phyloP scores from a whole-genome alignment of 805 yeast species.

The Cyberlindnera saturnus region DNA sequence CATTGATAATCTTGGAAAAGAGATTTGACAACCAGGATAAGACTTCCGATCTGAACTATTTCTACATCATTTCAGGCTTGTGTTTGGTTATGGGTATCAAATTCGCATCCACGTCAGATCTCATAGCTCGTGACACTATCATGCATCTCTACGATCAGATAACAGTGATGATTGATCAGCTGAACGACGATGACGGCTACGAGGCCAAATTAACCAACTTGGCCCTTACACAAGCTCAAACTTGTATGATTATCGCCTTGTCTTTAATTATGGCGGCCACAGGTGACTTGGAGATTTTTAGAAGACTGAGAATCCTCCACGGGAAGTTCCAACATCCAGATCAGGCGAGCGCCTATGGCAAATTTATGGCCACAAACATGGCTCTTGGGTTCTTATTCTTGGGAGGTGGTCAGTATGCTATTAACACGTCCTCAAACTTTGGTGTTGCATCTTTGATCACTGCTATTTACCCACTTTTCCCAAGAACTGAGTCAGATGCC shows the following conservation, averaged over 20 bases:
- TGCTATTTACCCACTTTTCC: constrained; percentile 73
- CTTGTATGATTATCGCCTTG: constrained; percentile 54
- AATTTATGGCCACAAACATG: constrained; percentile 70
- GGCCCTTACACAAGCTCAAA: constrained; percentile 50
- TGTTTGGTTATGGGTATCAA: constrained; percentile 70
- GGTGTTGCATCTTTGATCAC: constrained; percentile 66
- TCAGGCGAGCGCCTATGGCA: constrained; percentile 47
- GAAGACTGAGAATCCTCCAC: constrained; percentile 66
- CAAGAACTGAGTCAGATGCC: constrained; percentile 34
- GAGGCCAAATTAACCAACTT: constrained; percentile 53
- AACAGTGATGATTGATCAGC: constrained; percentile 6
- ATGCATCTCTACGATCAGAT: constrained; percentile 33
- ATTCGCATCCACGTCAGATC: constrained; percentile 65
- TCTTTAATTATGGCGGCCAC: constrained; percentile 85
- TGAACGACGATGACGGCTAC: constrained; percentile 30
- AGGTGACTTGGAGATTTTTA: constrained; percentile 76
- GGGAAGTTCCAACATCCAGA: constrained; percentile 28
- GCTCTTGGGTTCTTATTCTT: constrained; percentile 83
- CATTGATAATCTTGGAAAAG: constrained; percentile 33
- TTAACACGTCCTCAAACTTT: constrained; percentile 50
- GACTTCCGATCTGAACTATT: constrained; percentile 45
- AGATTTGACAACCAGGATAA: constrained; percentile 15
- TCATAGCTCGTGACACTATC: constrained; percentile 47
- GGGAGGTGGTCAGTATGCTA: constrained; percentile 90
- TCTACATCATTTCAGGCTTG: constrained; percentile 67